A percentile compares a stretch with the other conserved stretches of the same genome.
Evolutionary conservation across 148 eudicot species (phyloP).

Genomic region (Gaultheria prostrata): DNA sequence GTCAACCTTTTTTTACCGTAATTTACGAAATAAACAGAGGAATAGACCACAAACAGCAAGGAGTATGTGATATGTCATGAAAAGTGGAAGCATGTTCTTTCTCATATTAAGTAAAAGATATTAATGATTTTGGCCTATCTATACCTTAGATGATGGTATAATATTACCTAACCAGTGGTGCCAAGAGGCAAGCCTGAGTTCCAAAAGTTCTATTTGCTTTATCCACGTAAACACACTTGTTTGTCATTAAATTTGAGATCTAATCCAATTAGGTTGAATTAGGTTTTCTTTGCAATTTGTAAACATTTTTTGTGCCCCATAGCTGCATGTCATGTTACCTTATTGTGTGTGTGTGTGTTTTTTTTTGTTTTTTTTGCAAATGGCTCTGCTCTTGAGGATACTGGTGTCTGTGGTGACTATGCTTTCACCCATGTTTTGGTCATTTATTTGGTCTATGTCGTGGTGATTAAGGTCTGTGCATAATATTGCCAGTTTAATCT

Average conservation of each 20-base stretch:
- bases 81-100: slow-evolving; percentile 11
- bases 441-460: not conserved
- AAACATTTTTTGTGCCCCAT: not conserved
- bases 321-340: not conserved
- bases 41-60: slow-evolving; percentile 6
- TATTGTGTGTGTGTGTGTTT: too few relatives aligned
- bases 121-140: not conserved
- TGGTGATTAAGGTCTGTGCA: not conserved
- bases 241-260: not conserved
- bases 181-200: slow-evolving; percentile 8
- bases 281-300: not conserved
- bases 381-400: not conserved
- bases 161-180: not conserved
- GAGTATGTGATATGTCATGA: slow-evolving; percentile 10
- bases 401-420: not conserved
- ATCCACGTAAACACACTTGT: slow-evolving; percentile 9
- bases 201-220: slow-evolving; percentile 1
- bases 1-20: slow-evolving; percentile 1
- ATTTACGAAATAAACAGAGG: not conserved
- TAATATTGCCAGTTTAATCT: not conserved
- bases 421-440: not conserved
- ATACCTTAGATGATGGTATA: slow-evolving; percentile 5
- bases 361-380: not conserved
- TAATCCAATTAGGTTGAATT: not conserved
- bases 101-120: not conserved